A percentile compares a stretch with the other conserved stretches of the same genome.
Conservation (phyloP, 2,329 filamentous ascomycete species). For the Talaromyces sp. region DNA sequence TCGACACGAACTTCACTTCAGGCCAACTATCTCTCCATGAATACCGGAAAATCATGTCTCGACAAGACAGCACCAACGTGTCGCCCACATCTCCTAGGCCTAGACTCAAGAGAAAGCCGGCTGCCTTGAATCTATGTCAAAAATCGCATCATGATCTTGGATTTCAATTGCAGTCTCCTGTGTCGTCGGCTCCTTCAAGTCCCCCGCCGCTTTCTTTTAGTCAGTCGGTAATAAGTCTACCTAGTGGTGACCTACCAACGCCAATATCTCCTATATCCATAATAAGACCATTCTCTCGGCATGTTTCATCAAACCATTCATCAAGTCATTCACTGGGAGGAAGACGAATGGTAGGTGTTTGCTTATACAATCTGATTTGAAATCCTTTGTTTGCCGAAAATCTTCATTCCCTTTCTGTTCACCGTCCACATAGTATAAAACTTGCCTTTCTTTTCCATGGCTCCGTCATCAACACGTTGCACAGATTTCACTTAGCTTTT, state of each 20-base stretch:
- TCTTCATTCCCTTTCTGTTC: neutral
- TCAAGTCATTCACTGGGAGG: neutral
- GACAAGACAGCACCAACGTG: slow-evolving; percentile 25
- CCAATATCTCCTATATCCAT: slow-evolving; percentile 16
- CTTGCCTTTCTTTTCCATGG: neutral
- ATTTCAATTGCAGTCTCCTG: slow-evolving; percentile 20
- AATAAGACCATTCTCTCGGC: slow-evolving; percentile 2
- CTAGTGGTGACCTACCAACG: slow-evolving; percentile 20
- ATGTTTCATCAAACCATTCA: neutral
- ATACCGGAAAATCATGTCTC: slow-evolving; percentile 36
- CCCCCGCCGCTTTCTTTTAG: slow-evolving; percentile 38
- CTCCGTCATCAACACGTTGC: neutral
- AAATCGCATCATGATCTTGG: slow-evolving; percentile 14
- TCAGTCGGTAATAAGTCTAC: slow-evolving; percentile 27
- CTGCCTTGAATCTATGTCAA: slow-evolving; percentile 32
- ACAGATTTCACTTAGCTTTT: neutral
- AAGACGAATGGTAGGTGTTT: slow-evolving; percentile 14
- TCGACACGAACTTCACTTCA: slow-evolving; percentile 19
- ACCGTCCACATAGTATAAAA: neutral
- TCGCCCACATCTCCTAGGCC: slow-evolving; percentile 22
- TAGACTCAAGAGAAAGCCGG: slow-evolving; percentile 34
- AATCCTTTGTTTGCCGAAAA: neutral
- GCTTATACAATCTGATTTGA: neutral
- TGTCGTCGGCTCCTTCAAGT: slow-evolving; percentile 32
- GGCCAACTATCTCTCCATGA: slow-evolving; percentile 34